phyloP scores from a whole-genome alignment of 805 yeast genomes.

The Kuraishia piskuri region DNA sequence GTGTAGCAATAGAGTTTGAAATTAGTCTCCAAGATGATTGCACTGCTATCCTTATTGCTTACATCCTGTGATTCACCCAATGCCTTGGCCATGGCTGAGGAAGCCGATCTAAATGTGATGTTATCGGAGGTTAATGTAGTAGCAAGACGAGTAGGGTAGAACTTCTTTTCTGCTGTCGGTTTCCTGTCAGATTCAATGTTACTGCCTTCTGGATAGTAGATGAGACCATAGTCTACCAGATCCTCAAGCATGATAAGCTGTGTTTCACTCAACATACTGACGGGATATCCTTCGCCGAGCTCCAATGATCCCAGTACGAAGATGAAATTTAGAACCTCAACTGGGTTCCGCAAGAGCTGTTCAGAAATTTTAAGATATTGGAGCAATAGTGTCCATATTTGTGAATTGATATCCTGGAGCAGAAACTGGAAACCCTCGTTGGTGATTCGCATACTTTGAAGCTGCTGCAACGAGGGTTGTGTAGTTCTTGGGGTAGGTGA shows the following conservation, averaged over 20 bases:
- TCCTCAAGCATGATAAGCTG: conserved; percentile 85
- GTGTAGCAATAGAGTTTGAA: conserved; percentile 91
- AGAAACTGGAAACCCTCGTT: conserved; percentile 91
- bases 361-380: conserved; percentile 85
- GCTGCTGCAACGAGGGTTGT: conserved; percentile 6
- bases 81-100: conserved; percentile 68
- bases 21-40: conserved; percentile 86
- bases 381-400: conserved; percentile 84
- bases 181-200: conserved; percentile 25
- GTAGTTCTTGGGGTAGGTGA: conserved; percentile 1
- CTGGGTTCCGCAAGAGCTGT: conserved; percentile 85
- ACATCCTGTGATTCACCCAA: conserved; percentile 27
- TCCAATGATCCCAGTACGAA: conserved; percentile 91
- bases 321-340: conserved; percentile 87
- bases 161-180: conserved; percentile 33
- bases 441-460: conserved; percentile 56
- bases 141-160: conserved; percentile 87
- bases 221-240: conserved; percentile 83
- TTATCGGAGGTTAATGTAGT: conserved; percentile 85
- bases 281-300: conserved; percentile 78
- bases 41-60: conserved; percentile 36
- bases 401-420: conserved; percentile 87
- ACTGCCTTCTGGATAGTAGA: conserved; percentile 34
- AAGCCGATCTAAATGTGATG: conserved; percentile 60
- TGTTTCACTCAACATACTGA: conserved; percentile 62